Evolutionary conservation across 83 land plant species (phyloP).

Genomic region (Diphasiastrum complanatum): DNA sequence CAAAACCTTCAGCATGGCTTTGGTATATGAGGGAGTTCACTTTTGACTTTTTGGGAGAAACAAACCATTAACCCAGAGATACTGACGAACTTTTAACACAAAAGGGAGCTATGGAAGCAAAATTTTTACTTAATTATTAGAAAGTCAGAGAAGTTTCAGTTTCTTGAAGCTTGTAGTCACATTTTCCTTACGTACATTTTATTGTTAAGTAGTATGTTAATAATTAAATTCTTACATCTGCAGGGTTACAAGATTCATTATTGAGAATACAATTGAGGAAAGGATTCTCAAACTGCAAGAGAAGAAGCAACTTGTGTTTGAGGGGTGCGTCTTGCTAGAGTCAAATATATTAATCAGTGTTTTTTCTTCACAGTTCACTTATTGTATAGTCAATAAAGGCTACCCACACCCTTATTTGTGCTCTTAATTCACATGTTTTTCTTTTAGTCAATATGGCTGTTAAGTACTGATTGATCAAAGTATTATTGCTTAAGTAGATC

Average conservation of each 20-base stretch:
- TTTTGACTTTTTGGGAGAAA: too few species aligned
- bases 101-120: too few species aligned
- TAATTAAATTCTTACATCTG: background rate
- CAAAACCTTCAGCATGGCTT: too few species aligned
- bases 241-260: constrained; percentile 75
- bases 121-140: too few species aligned
- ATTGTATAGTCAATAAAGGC: background rate
- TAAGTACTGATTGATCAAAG: background rate
- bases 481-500: too few species aligned
- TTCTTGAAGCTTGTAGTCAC: too few species aligned
- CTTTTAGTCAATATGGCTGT: background rate
- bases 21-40: too few species aligned
- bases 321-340: constrained; percentile 50
- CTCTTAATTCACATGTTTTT: background rate
- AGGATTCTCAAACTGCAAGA: constrained; percentile 78
- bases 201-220: background rate
- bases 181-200: too few species aligned
- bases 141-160: too few species aligned
- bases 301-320: constrained; percentile 85
- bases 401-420: background rate
- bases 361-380: background rate
- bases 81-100: too few species aligned
- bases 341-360: background rate
- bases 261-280: constrained; percentile 80
- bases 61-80: too few species aligned